phyloP scores from a whole-genome alignment of 495 filamentous ascomycete species.

The Friedmanniomyces endolithicus region DNA sequence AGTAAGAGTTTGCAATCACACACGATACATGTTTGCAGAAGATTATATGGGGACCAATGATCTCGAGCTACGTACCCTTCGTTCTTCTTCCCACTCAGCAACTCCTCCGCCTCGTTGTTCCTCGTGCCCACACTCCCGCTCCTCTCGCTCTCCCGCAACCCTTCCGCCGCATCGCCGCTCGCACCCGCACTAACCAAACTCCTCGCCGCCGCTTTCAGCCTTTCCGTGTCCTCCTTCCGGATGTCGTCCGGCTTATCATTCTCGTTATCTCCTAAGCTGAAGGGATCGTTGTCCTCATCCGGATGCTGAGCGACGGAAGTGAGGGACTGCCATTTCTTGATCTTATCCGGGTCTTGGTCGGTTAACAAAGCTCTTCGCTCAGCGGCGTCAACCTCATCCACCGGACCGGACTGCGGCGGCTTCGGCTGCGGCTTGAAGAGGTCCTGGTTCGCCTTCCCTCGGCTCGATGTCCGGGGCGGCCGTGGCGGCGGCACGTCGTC shows the following conservation, averaged over 20 bases:
- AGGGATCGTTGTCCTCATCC: constrained; percentile 83
- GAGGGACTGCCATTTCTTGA: constrained; percentile 98
- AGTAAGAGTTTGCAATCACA: too few relatives aligned
- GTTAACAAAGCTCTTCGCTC: constrained; percentile 6
- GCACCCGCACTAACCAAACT: neutral
- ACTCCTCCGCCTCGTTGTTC: constrained; percentile 35
- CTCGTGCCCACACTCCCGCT: constrained; percentile 26
- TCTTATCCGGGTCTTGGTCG: constrained; percentile 32
- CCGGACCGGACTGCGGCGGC: constrained; percentile 43
- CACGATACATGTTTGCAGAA: too few relatives aligned
- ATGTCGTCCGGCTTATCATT: constrained; percentile 62
- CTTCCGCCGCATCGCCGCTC: constrained; percentile 13
- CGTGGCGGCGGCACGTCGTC: constrained; percentile 35
- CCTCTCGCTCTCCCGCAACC: constrained; percentile 30
- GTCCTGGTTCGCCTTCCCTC: constrained; percentile 62
- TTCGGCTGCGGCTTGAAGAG: constrained; percentile 57
- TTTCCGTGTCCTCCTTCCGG: constrained; percentile 53
- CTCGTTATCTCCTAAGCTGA: constrained; percentile 91
- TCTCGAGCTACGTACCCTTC: too few relatives aligned
- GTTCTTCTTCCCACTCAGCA: constrained; percentile 23
- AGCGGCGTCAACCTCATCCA: constrained; percentile 64
- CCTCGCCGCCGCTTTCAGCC: constrained; percentile 38
- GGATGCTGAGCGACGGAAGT: constrained; percentile 78
- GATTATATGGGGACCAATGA: too few relatives aligned
- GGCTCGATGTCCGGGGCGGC: constrained; percentile 22